These are phyloP conservation scores for Pichia sp. DNA, from an alignment of 1,139 yeast species.

Conservation along the genomic window DNA sequence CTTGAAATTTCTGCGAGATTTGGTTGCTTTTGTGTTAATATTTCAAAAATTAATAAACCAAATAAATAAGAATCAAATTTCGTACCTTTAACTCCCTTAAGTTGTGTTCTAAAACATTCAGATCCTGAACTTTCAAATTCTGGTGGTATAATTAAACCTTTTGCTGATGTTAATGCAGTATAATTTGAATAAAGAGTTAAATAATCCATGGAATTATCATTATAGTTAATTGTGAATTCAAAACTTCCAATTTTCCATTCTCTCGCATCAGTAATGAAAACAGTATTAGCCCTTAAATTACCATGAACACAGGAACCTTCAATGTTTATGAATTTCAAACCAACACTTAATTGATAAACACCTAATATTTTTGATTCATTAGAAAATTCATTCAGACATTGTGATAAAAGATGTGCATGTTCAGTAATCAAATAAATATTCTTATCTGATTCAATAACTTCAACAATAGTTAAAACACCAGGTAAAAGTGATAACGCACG, in stretches of 20 bases:
- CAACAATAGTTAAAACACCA: constrained; percentile 64
- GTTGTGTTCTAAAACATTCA: constrained; percentile 13
- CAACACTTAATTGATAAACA: constrained; percentile 47
- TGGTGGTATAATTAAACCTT: constrained; percentile 21
- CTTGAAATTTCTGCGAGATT: constrained; percentile 11
- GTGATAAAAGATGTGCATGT: constrained; percentile 54
- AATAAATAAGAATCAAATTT: constrained; percentile 61
- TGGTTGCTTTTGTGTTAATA: constrained; percentile 35
- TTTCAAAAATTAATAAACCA: constrained; percentile 49
- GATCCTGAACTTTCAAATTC: constrained; percentile 24
- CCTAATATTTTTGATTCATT: constrained; percentile 34
- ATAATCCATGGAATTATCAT: constrained; percentile 29
- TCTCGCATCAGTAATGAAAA: constrained; percentile 62
- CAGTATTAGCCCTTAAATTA: constrained; percentile 48
- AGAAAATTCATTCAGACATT: neutral
- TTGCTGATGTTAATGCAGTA: neutral
- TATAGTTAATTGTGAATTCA: constrained; percentile 54
- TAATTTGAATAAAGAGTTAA: constrained; percentile 3
- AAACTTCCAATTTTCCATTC: constrained; percentile 87
- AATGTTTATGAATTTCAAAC: constrained; percentile 56
- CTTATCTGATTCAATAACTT: constrained; percentile 61
- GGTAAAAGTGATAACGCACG: constrained; percentile 66
- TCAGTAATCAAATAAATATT: constrained; percentile 72
- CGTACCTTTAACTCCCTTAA: constrained; percentile 28
- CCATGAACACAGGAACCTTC: constrained; percentile 67